phyloP scores from a whole-genome alignment of 2,329 filamentous ascomycete species.

The Mycosphaerella arachidis region DNA sequence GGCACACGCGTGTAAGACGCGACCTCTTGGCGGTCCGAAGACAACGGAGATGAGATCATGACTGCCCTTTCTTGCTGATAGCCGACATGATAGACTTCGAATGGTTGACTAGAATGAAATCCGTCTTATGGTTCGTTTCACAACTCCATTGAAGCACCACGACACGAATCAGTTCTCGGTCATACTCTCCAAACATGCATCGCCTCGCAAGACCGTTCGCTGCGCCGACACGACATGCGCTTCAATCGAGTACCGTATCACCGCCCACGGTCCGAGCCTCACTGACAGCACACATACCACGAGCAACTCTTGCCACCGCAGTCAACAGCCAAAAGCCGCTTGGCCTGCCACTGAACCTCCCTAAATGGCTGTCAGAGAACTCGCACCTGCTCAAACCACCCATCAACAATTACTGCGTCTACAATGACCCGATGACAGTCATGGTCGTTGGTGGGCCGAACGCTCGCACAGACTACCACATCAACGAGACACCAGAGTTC shows the following conservation, averaged over 20 bases:
- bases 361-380: slow-evolving; percentile 73
- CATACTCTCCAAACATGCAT: background rate
- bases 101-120: too few species aligned
- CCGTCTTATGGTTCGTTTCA: too few species aligned
- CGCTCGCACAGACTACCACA: slow-evolving; percentile 94
- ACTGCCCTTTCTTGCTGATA: background rate
- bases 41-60: background rate
- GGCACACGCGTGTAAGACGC: too few species aligned
- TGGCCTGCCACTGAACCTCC: slow-evolving; percentile 39
- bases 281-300: background rate
- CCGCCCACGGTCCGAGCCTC: background rate
- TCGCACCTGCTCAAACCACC: slow-evolving; percentile 88
- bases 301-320: background rate
- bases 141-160: background rate
- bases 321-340: slow-evolving; percentile 12
- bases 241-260: background rate
- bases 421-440: slow-evolving; percentile 76
- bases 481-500: slow-evolving; percentile 94
- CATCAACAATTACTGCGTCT: slow-evolving; percentile 96
- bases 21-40: background rate
- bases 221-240: background rate
- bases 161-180: background rate
- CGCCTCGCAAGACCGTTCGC: background rate
- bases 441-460: slow-evolving; percentile 98
- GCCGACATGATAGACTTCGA: too few species aligned